Percentiles rank a stretch among this genome's conserved stretches.
Evolutionary conservation across 352 stramenopile species (phyloP).

Genomic region (Phytopythium cucurbitacearum): DNA sequence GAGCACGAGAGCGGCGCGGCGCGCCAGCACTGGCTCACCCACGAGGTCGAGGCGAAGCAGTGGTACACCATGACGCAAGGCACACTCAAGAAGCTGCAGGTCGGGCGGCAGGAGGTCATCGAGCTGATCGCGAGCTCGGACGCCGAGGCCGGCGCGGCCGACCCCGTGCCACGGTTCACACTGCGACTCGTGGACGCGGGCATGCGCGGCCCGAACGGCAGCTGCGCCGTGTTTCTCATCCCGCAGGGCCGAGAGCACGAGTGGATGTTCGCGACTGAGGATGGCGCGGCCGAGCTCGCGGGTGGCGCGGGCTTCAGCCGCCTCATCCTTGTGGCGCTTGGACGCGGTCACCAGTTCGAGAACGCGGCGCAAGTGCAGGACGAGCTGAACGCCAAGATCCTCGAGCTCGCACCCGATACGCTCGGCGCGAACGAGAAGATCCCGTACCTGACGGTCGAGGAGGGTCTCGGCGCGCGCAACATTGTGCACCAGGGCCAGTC

Average conservation of each 20-base stretch:
- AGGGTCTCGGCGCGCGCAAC: conserved; percentile 53
- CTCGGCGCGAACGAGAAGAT: conserved; percentile 43
- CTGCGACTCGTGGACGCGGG: conserved; percentile 57
- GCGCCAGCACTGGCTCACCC: conserved; percentile 42
- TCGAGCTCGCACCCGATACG: conserved; percentile 53
- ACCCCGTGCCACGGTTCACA: conserved; percentile 47
- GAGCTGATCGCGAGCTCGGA: conserved; percentile 42
- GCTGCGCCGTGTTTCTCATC: conserved; percentile 69
- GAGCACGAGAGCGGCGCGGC: conserved; percentile 15
- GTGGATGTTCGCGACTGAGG: conserved; percentile 73
- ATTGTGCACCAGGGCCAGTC: conserved; percentile 51
- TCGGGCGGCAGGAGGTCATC: conserved; percentile 48
- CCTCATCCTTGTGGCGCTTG: conserved; percentile 65
- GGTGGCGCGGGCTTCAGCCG: conserved; percentile 58
- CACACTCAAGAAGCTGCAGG: conserved; percentile 38
- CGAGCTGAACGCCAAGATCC: conserved; percentile 65
- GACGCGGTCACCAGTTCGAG: conserved; percentile 56
- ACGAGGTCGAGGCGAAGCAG: conserved; percentile 55
- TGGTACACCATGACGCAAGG: conserved; percentile 57
- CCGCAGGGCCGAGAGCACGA: conserved; percentile 80
- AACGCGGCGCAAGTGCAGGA: conserved; percentile 62
- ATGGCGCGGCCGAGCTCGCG: conserved; percentile 60
- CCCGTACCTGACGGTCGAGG: conserved; percentile 69
- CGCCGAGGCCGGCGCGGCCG: conserved; percentile 6
- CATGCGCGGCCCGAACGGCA: conserved; percentile 40